These are phyloP conservation scores for Nevesoporus exiguus DNA, from an alignment of 768 basidiomycete species.

Conservation along the genomic window DNA sequence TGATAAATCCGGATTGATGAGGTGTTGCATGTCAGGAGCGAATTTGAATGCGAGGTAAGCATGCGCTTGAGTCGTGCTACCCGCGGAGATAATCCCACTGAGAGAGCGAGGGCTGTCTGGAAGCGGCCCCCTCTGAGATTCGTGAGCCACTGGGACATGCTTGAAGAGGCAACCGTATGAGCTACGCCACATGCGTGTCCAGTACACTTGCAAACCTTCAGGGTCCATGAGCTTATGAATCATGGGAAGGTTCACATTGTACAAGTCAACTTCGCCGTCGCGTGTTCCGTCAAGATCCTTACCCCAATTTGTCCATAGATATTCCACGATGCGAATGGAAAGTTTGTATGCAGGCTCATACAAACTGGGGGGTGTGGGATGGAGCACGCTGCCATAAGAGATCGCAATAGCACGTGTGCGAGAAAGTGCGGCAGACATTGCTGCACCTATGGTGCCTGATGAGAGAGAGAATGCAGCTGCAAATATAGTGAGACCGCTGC, in stretches of 20 bases:
- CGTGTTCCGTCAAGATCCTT: conserved; percentile 55
- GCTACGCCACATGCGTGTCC: conserved; percentile 86
- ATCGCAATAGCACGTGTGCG: conserved; percentile 76
- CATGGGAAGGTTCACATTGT: conserved; percentile 86
- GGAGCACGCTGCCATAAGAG: conserved; percentile 78
- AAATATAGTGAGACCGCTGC: conserved; percentile 1
- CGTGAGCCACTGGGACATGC: conserved; percentile 28
- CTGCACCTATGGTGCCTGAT: conserved; percentile 90
- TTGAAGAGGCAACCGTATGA: conserved; percentile 81
- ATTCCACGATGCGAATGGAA: conserved; percentile 59
- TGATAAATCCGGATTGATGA: conserved; percentile 59
- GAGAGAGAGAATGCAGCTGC: conserved; percentile 84
- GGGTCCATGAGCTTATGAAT: conserved; percentile 59
- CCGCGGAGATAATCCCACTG: background rate
- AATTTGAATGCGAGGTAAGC: conserved; percentile 67
- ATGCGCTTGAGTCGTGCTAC: conserved; percentile 16
- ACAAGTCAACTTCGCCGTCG: conserved; percentile 70
- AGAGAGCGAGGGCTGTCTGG: conserved; percentile 46
- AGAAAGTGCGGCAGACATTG: conserved; percentile 75
- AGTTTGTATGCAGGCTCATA: conserved; percentile 73
- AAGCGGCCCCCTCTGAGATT: conserved; percentile 24
- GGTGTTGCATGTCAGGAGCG: conserved; percentile 63
- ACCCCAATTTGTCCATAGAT: conserved; percentile 88
- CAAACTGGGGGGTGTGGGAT: conserved; percentile 58
- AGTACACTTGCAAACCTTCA: conserved; percentile 62